A percentile compares a stretch with the other conserved stretches of the same genome.
phyloP scores from a whole-genome alignment of 2,329 filamentous ascomycete genomes.

The Phoma sp. region DNA sequence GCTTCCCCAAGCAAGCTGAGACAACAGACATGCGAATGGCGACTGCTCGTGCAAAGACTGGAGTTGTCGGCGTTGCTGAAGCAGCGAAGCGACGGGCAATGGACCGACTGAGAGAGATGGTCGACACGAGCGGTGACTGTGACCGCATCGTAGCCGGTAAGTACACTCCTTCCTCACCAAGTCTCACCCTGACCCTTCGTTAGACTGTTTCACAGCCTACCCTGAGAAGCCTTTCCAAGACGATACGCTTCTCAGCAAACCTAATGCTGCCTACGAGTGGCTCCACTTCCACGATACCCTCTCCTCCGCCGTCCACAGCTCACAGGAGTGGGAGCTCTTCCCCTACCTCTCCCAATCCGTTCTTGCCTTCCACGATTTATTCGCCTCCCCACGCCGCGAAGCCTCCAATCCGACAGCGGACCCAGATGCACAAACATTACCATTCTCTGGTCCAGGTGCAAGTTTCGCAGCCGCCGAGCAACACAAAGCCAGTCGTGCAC shows the following conservation, averaged over 20 bases:
- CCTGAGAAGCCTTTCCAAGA: conserved; percentile 91
- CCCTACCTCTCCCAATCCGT: conserved; percentile 87
- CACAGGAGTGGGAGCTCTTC: conserved; percentile 90
- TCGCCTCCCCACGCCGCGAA: conserved; percentile 69
- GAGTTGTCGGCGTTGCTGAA: conserved; percentile 72
- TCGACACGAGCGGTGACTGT: conserved; percentile 79
- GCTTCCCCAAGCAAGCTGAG: conserved; percentile 70
- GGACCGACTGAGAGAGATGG: conserved; percentile 75
- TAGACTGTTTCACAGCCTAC: conserved; percentile 84
- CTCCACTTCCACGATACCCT: conserved; percentile 89
- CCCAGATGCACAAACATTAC: conserved; percentile 60
- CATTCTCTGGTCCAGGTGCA: conserved; percentile 83
- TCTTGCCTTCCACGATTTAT: conserved; percentile 89
- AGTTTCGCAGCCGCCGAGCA: conserved; percentile 83
- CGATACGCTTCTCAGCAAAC: conserved; percentile 88
- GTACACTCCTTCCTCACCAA: not conserved
- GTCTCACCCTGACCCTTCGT: no score
- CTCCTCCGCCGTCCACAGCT: conserved; percentile 78
- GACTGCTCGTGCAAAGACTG: conserved; percentile 56
- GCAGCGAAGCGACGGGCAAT: conserved; percentile 75
- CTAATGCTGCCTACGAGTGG: conserved; percentile 89
- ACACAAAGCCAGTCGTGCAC: conserved; percentile 77
- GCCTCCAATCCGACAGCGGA: conserved; percentile 50
- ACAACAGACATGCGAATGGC: conserved; percentile 60
- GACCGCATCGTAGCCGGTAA: conserved; percentile 74